Evolutionary conservation across 768 basidiomycete species (phyloP), one percentile per base, ranked within the genome.

Genomic region (Asterophora parasitica): DNA sequence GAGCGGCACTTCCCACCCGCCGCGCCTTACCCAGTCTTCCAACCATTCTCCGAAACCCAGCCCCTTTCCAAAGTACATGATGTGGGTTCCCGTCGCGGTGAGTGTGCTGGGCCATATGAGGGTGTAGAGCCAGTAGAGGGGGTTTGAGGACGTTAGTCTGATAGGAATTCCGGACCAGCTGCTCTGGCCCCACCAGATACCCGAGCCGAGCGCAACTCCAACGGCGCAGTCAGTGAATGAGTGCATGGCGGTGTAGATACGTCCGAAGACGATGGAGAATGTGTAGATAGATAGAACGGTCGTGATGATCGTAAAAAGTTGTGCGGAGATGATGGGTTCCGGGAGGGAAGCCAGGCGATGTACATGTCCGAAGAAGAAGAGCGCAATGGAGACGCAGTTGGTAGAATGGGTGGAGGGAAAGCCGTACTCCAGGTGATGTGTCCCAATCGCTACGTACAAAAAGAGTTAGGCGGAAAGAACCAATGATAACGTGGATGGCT

Each of bases 331-430:
- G 30, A 62, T 36, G 27, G 67, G 57, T 35, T 62, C 56, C 7
- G 62, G 46, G 7, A 58, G 61, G 23, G 67, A 69, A 17, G 78
- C 73, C 33, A 82, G 73, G n/a, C 67, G 66, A 60, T 82, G 76
- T 42, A 83, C 60, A 36, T 81, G 72, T 3, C 78, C 66, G 52
- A 77, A 84, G 51, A 90, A 73, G 66, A 89, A 90, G 3, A 97
- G 76, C 0, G 92, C 92, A 58, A 96, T 88, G 20, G 91, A 94
- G 43, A 92, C 77, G 45, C 83, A 80, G 64, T 96, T 95, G 7
- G 93, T 91, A 1, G 91, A 88, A 59, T 99, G 95, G 0, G 94
- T 96, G 0, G 92, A 95, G 0, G 93, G 94, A 60, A 97, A 95
- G 17, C 95, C 95, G 56, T 95, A 95, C 68, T 95, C 92, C 2